Evolutionary conservation across 371 early-diverging fungal genomes (phyloP), one percentile per base, ranked within the genome.

Genomic region (Mucor piriformis): DNA sequence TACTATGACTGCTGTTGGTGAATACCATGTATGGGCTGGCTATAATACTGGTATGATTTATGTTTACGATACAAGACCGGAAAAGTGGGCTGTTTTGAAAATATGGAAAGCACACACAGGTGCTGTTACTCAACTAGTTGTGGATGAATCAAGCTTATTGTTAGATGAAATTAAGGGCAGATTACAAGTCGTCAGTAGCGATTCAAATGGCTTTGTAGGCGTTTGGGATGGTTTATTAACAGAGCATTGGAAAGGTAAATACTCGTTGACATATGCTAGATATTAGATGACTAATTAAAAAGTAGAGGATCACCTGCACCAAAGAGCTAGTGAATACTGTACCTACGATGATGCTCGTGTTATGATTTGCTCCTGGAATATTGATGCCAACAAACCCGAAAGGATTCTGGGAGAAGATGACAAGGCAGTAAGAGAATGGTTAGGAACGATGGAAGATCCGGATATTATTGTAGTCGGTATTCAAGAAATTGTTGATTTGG

Each of bases 401-500:
- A 76, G 62, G 53, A 53, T 76, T 5, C 25, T 69, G 3, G 80
- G 76, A 1, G 67, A 70, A 10, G 69, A 83, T 66, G 55, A 73
- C 58, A 49, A 77, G 63, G 42, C 70, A 64, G 48, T 79, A 61
- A 50, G 59, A 37, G 59, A 74, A 65, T 88, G 87, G 87, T 61
- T 89, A 7, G 69, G 76, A 1, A 69, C 77, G 35, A 79, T 77
- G 54, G 70, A 80, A n/a, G 77, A 77, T 23, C 92, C 95, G 2
- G 90, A 92, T 63, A 83, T 95, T 27, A 87, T 93, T 67, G 90
- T 89, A 3, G 79, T 94, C 32, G 92, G 92, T 6, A 89, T 94
- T 57, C 96, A 95, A 73, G 96, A 95, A 68, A 84, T 92, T 54
- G 88, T 94, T 3, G 91, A 94, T 64, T 69, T 95, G 44, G 93